These are phyloP conservation scores for Venturia carpophila DNA, from an alignment of 2,329 filamentous ascomycete genomes.

Conservation along the genomic window DNA sequence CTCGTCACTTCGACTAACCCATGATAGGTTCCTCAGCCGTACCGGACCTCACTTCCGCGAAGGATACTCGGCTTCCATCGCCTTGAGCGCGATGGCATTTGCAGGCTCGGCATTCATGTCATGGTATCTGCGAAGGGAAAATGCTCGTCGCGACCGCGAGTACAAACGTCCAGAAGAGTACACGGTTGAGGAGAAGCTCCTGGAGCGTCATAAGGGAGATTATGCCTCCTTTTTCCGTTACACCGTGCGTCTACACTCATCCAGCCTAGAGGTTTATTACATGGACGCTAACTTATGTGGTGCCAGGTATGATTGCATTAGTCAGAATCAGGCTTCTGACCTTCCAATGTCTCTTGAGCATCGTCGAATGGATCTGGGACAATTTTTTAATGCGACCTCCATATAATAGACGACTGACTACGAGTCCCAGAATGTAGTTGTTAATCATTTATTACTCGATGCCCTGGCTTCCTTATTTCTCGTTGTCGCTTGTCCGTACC, in stretches of 20 bases:
- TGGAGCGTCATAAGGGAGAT: slow-evolving; percentile 50
- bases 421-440: too few relatives aligned
- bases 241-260: slow-evolving; percentile 22
- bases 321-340: too few relatives aligned
- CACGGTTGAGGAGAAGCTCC: slow-evolving; percentile 43
- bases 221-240: slow-evolving; percentile 42
- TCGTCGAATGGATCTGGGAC: too few relatives aligned
- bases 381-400: too few relatives aligned
- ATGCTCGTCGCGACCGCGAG: slow-evolving; percentile 45
- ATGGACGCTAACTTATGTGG: neutral
- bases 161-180: slow-evolving; percentile 32
- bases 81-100: slow-evolving; percentile 40
- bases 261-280: neutral
- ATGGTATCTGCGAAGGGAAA: slow-evolving; percentile 50
- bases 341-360: too few relatives aligned
- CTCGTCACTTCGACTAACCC: neutral
- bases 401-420: too few relatives aligned
- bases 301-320: neutral
- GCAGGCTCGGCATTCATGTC: slow-evolving; percentile 49
- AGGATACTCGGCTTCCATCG: slow-evolving; percentile 42
- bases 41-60: slow-evolving; percentile 38
- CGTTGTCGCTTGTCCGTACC: too few relatives aligned
- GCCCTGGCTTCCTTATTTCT: too few relatives aligned
- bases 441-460: too few relatives aligned
- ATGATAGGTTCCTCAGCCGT: slow-evolving; percentile 32